These are phyloP conservation scores for Raphanus hybrid DNA, from an alignment of 441 rosid species.

Conservation along the genomic window DNA sequence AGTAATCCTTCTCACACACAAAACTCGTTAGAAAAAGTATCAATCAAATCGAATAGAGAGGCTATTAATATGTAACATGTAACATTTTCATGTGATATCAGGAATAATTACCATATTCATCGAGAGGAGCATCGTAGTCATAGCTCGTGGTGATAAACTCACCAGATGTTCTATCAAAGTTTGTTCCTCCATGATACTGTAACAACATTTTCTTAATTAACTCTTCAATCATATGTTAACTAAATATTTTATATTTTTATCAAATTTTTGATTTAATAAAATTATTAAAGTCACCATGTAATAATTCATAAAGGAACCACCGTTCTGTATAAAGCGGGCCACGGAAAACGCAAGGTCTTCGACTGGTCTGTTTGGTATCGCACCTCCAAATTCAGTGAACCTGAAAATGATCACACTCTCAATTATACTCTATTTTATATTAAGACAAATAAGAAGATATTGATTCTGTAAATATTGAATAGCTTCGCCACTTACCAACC, in stretches of 20 bases:
- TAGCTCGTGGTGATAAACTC: constrained; percentile 45
- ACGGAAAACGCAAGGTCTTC: constrained; percentile 63
- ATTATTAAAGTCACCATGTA: constrained; percentile 58
- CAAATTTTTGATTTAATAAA: neutral
- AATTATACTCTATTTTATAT: neutral
- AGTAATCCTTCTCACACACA: constrained; percentile 46
- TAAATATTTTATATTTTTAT: neutral
- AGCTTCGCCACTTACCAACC: constrained; percentile 53
- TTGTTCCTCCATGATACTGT: constrained; percentile 44
- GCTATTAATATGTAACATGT: neutral
- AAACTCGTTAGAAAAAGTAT: neutral
- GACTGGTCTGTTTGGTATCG: constrained; percentile 55
- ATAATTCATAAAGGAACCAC: constrained; percentile 62
- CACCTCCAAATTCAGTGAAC: constrained; percentile 62
- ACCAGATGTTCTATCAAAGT: constrained; percentile 42
- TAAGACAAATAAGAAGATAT: neutral
- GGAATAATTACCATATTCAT: constrained; percentile 39
- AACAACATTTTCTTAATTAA: constrained; percentile 18
- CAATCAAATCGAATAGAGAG: too few relatives aligned
- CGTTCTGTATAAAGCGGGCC: constrained; percentile 61
- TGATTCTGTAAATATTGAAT: neutral
- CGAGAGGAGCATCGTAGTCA: constrained; percentile 39
- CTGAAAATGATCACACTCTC: constrained; percentile 33
- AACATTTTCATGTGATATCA: neutral
- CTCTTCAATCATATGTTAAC: neutral